Evolutionary conservation across 768 basidiomycete genomes (phyloP).

Genomic region (Boletus eberwhitei): DNA sequence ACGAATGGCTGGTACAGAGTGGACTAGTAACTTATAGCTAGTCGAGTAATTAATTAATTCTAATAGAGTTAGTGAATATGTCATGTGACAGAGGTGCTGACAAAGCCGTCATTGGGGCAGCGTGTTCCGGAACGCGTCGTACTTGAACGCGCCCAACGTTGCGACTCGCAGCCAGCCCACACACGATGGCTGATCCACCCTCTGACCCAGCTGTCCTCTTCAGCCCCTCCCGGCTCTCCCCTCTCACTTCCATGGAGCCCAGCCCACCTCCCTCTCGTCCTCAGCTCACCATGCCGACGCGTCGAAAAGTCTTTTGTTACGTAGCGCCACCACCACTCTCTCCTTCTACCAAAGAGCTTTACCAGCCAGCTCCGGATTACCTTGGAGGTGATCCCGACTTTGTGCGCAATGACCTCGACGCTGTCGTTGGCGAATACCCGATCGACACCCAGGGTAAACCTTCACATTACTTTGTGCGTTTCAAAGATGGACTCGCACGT

Average conservation of each 20-base stretch:
- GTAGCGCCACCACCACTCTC: conserved; percentile 39
- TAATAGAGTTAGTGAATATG: neutral
- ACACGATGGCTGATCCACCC: conserved; percentile 14
- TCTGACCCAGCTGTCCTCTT: conserved; percentile 18
- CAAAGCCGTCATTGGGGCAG: conserved; percentile 1
- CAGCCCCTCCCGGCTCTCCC: conserved; percentile 8
- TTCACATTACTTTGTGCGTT: conserved; percentile 62
- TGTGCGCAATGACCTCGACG: conserved; percentile 32
- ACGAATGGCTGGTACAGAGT: neutral
- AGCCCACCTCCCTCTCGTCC: conserved; percentile 4
- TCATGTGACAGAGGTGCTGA: conserved; percentile 14
- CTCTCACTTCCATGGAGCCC: conserved; percentile 15
- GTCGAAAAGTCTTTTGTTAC: conserved; percentile 25
- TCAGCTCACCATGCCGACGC: conserved; percentile 8
- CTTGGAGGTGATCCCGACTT: conserved; percentile 36
- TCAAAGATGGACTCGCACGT: conserved; percentile 52
- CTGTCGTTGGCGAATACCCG: conserved; percentile 58
- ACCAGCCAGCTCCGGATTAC: conserved; percentile 35
- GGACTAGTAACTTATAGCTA: too few relatives aligned
- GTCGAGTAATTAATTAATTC: too few relatives aligned
- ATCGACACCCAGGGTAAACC: conserved; percentile 25
- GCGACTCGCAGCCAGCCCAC: neutral
- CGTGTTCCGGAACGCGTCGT: conserved; percentile 9
- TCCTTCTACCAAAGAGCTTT: conserved; percentile 38
- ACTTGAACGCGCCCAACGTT: conserved; percentile 1